These are phyloP conservation scores for Euphorbia schlechtendalii DNA, from an alignment of 441 rosid genomes.

Conservation along the genomic window DNA sequence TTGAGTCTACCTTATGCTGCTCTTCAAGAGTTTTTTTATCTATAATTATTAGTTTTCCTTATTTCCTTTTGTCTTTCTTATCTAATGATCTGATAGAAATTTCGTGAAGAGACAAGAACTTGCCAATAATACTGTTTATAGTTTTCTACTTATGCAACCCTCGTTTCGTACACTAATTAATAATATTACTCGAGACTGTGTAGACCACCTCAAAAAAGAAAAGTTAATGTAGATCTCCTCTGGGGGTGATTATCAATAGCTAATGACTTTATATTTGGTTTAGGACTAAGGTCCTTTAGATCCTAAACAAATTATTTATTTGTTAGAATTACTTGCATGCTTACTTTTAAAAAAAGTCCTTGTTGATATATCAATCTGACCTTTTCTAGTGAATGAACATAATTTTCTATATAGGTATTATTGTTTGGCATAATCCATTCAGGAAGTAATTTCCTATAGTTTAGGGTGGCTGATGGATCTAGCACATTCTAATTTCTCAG, in stretches of 20 bases:
- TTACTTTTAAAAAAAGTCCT: background rate
- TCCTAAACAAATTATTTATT: background rate
- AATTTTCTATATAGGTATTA: conserved; percentile 14
- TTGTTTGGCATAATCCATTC: conserved; percentile 17
- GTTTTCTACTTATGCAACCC: background rate
- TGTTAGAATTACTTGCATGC: background rate
- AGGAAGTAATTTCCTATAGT: conserved; percentile 23
- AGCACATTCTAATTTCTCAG: conserved; percentile 40
- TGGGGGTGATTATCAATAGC: background rate
- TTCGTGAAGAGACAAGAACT: background rate
- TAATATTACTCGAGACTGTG: background rate
- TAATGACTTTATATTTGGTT: background rate
- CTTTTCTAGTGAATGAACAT: conserved; percentile 6
- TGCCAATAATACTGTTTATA: background rate
- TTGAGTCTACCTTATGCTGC: background rate
- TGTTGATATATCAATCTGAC: background rate
- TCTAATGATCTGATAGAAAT: background rate
- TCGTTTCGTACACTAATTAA: background rate
- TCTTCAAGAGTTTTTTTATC: background rate
- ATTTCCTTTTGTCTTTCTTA: background rate
- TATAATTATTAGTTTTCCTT: background rate
- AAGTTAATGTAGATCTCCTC: background rate
- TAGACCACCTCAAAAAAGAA: background rate
- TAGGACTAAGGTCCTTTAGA: background rate
- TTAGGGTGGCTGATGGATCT: conserved; percentile 24